Conservation (phyloP, 176 grass and related monocot species). For the Cenchrus purpureus region DNA sequence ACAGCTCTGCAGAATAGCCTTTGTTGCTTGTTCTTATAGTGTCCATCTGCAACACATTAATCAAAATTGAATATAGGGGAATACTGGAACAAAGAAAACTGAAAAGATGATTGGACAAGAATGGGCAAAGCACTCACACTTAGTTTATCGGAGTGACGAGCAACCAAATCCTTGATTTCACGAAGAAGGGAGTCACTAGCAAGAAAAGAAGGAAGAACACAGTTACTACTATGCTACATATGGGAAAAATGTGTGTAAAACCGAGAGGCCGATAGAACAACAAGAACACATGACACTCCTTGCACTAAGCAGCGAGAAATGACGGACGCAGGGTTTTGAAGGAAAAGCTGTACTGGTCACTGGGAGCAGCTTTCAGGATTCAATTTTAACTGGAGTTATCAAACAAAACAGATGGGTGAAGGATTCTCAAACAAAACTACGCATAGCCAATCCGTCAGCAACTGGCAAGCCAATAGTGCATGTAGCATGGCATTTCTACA, state of each 20-base stretch:
- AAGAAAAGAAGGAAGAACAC: constrained; percentile 10
- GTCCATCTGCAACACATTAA: constrained; percentile 67
- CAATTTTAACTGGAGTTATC: background rate
- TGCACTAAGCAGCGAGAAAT: background rate
- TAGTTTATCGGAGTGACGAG: constrained; percentile 70
- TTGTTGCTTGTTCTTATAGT: constrained; percentile 62
- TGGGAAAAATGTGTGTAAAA: background rate
- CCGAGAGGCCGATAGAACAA: background rate
- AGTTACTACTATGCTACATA: background rate
- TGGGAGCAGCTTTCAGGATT: background rate
- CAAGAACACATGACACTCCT: background rate
- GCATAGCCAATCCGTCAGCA: background rate
- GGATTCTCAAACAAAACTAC: background rate
- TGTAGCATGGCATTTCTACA: background rate
- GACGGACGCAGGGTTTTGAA: background rate
- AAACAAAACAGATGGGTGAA: background rate
- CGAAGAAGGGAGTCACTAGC: constrained; percentile 67
- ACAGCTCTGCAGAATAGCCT: constrained; percentile 79
- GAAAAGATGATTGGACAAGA: background rate
- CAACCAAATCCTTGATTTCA: constrained; percentile 71
- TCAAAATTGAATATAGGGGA: background rate
- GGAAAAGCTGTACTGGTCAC: background rate
- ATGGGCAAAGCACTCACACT: constrained; percentile 54
- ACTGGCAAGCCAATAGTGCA: too few relatives aligned
- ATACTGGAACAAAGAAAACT: background rate